Evolutionary conservation across 306 rosid genomes (phyloP), one percentile per base, ranked within the genome.

Genomic region (Hylodesmum podocarpum): DNA sequence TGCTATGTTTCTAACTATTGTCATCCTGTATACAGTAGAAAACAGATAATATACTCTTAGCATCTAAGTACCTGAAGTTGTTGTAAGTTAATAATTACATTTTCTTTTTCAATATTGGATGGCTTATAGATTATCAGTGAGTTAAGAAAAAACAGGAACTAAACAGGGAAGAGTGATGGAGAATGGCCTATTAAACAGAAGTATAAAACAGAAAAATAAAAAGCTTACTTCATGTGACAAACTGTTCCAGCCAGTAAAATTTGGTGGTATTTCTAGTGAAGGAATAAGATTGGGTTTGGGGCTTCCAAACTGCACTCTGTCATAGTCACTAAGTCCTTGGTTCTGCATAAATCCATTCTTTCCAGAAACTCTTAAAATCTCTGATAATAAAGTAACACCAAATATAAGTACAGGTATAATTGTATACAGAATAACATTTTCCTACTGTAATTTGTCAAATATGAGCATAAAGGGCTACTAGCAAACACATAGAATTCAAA

Each of bases 331-430:
- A 65, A 73, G 46, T 19, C 84, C 88, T 73, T 80, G 85, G 72
- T 80, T 87, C 75, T 82, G 82, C 77, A 82, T 57, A 82, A 82
- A 31, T 79, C 88, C 90, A 68, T 51, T 82, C 86, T 84, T 87
- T 12, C 88, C 88, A 43, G 91, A 82, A 77, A 65, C 85, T 54
- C 85, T 80, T 64, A 84, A 51, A 73, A 87, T 87, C 82, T 87
- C 91, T 87, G 87, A 37, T 50, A 61, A 64, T 6, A 75, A 69
- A 34, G 44, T 15, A 21, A 62, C 18, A 16, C 13, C 25, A 3
- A 78, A 40, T 34, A 41, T 55, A 78, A 82, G 66, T 63, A 70
- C 27, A 43, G 4, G 65, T 41, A 66, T 69, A 29, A 31, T n/a
- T n/a, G n/a, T n/a, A n/a, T n/a, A n/a, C n/a, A 66, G 44, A 57